phyloP scores from a whole-genome alignment of 345 rosid species.

The Durio zibethinus region DNA sequence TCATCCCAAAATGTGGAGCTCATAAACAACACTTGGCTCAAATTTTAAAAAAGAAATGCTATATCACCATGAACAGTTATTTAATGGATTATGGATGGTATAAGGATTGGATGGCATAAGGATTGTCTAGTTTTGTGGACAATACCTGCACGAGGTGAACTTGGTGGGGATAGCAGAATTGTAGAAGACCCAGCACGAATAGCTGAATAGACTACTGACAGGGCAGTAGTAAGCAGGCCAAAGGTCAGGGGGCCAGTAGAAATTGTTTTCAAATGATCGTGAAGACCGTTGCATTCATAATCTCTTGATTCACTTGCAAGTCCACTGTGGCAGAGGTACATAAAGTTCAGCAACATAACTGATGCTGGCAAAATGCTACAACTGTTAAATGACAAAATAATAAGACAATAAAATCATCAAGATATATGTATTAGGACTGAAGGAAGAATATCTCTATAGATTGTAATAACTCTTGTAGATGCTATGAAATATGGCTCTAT shows the following conservation, averaged over 20 bases:
- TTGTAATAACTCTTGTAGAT: not conserved
- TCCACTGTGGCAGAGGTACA: constrained; percentile 96
- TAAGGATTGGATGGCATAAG: not conserved
- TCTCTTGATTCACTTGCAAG: constrained; percentile 97
- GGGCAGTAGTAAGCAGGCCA: constrained; percentile 83
- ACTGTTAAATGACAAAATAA: constrained; percentile 33
- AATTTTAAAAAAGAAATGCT: not conserved
- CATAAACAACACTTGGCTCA: not conserved
- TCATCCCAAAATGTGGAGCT: not conserved
- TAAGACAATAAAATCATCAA: not conserved
- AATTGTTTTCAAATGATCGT: constrained; percentile 80
- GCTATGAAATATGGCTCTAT: not conserved
- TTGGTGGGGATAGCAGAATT: constrained; percentile 76
- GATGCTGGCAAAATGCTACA: constrained; percentile 98
- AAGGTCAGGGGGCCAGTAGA: constrained; percentile 86
- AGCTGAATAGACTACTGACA: constrained; percentile 94
- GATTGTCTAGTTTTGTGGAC: not conserved
- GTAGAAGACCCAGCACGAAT: constrained; percentile 99
- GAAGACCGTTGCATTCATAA: constrained; percentile 90
- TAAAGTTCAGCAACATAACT: constrained; percentile 82
- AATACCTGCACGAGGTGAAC: constrained; percentile 90
- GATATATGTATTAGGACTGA: not conserved
- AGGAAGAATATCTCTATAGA: not conserved
- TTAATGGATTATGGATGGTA: not conserved
- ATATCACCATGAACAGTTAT: not conserved